Evolutionary conservation across 805 yeast genomes (phyloP), one percentile per base, ranked within the genome.

Genomic region (Wickerhamiella occidentalis): DNA sequence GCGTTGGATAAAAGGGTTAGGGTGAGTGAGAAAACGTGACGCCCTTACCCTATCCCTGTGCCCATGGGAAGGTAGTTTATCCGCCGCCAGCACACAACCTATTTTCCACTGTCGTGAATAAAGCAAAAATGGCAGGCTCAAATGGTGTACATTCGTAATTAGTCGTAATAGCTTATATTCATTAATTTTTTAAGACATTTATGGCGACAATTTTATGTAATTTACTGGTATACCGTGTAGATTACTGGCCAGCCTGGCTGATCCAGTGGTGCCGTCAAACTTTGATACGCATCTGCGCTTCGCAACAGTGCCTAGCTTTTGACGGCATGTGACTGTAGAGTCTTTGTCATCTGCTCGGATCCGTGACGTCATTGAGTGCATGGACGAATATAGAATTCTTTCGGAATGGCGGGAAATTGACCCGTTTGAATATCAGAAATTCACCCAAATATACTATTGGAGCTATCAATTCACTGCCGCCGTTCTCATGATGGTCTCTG

Each of bases 321-420:
- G 35, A 6, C n/a, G 35, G 35, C 35, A 30, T 30, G 35, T 30
- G 35, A 36, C 22, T 7, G 26, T 21, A 38, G 17, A 6, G 6
- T 21, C 12, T 38, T 38, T 22, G 26, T 38, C 15, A 38, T 18
- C 26, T 7, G 37, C 7, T 36, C 21, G 19, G 30, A 40, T 40
- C 44, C 21, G 21, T 40, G 44, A 40, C 44, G 44, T 40, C 44
- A 40, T 40, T 15, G 15, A 21, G 3, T 17, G 26, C 41, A 37
- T 37, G 41, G 17, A 37, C 11, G 26, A 6, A 18, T n/a, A n/a
- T 19, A 19, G 5, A 19, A 35, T 15, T 37, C 11, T 19, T 37
- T 12, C 9, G 26, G 9, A 37, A 3, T 37, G 6, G 4, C n/a
- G 8, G 22, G 9, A 18, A 11, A 19, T 37, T 22, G 26, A 17